Conservation (phyloP, 306 rosid genomes). For the Malus orientalis region DNA sequence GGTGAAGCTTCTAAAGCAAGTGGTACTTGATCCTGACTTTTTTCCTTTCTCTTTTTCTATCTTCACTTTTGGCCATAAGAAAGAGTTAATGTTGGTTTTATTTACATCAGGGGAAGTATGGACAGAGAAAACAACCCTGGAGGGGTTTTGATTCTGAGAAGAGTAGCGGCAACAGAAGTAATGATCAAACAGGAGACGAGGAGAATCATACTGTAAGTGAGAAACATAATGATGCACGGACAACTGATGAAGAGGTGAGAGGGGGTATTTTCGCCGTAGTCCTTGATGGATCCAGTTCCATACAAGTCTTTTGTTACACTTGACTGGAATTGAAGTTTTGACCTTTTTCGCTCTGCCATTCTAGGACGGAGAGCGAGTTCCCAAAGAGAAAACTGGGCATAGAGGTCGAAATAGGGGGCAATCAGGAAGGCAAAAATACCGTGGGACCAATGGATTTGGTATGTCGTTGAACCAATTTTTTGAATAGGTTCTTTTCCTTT, state of each 20-base stretch:
- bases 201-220: slow-evolving; percentile 53
- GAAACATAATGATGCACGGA: slow-evolving; percentile 43
- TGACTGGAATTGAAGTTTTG: not conserved
- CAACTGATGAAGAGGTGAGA: slow-evolving; percentile 62
- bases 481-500: not conserved
- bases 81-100: slow-evolving; percentile 14
- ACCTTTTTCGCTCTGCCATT: not conserved
- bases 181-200: slow-evolving; percentile 55
- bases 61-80: not conserved
- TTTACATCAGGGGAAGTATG: slow-evolving; percentile 53
- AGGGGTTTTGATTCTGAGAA: slow-evolving; percentile 61
- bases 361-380: slow-evolving; percentile 51
- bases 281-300: not conserved
- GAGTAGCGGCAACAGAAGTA: slow-evolving; percentile 31
- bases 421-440: slow-evolving; percentile 60
- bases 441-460: slow-evolving; percentile 69
- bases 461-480: not conserved
- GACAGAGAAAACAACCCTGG: slow-evolving; percentile 60
- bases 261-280: not conserved
- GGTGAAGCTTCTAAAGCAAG: slow-evolving; percentile 70
- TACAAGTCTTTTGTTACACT: not conserved
- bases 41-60: not conserved
- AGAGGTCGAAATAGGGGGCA: slow-evolving; percentile 59
- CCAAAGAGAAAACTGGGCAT: slow-evolving; percentile 65
- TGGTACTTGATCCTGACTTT: slow-evolving; percentile 31